Evolutionary conservation across 2,329 filamentous ascomycete species (phyloP).

Genomic region (Dryadomyces sulphureus): DNA sequence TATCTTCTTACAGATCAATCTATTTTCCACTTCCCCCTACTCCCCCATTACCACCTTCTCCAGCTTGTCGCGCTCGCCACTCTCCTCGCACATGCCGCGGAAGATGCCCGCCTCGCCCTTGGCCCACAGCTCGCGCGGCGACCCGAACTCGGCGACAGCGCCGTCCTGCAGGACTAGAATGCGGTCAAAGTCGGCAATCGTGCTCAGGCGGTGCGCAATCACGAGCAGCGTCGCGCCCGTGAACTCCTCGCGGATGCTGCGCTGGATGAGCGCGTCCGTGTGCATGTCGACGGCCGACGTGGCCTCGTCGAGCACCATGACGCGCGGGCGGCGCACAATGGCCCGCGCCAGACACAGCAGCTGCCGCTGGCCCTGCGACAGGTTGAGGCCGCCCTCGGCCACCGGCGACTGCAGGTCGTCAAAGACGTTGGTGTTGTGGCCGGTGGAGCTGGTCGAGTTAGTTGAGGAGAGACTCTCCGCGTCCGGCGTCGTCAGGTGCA

Average conservation of each 20-base stretch:
- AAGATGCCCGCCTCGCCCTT: constrained; percentile 37
- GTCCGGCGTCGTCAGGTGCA: constrained; percentile 37
- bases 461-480: constrained; percentile 12
- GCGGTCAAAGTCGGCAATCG: constrained; percentile 62
- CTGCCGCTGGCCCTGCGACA: constrained; percentile 64
- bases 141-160: constrained; percentile 50
- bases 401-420: constrained; percentile 45
- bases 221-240: constrained; percentile 53
- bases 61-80: constrained; percentile 41
- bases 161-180: constrained; percentile 60
- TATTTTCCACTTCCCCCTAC: too few relatives aligned
- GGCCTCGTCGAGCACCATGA: constrained; percentile 71
- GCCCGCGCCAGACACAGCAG: constrained; percentile 60
- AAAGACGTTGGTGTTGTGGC: constrained; percentile 50
- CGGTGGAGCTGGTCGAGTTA: constrained; percentile 18
- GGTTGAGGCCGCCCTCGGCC: constrained; percentile 57
- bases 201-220: constrained; percentile 62
- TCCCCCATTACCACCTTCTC: constrained; percentile 28
- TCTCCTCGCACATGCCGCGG: constrained; percentile 47
- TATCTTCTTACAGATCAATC: too few relatives aligned
- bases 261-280: constrained; percentile 60
- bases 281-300: constrained; percentile 67
- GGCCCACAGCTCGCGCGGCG: constrained; percentile 46
- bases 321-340: constrained; percentile 56
- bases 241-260: constrained; percentile 58